Evolutionary conservation across 148 eudicot genomes (phyloP).

Genomic region (Rhododendron vialii): DNA sequence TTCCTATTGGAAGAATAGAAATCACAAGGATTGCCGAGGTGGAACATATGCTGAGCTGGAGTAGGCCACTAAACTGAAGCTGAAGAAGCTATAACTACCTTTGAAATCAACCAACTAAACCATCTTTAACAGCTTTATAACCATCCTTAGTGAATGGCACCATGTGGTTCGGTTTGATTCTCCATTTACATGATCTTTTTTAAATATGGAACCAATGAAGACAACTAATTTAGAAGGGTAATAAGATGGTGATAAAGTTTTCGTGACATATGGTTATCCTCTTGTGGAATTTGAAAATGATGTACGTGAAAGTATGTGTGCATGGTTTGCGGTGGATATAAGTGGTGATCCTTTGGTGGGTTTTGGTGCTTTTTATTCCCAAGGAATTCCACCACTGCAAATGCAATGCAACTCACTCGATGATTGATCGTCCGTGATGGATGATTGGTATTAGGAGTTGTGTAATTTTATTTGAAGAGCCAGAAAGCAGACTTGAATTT

Average conservation of each 20-base stretch:
- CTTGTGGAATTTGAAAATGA: not conserved
- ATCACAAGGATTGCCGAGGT: too few species aligned
- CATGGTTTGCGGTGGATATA: not conserved
- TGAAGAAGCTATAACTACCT: too few species aligned
- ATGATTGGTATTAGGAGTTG: not conserved
- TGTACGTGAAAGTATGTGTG: not conserved
- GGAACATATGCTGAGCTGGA: too few species aligned
- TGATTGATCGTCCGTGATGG: not conserved
- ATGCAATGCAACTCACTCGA: not conserved
- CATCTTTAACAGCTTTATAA: too few species aligned
- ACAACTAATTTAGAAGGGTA: not conserved
- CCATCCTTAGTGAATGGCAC: not conserved
- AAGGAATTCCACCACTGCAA: not conserved
- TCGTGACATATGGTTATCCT: not conserved
- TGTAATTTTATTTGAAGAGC: not conserved
- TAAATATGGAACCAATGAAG: not conserved
- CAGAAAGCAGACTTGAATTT: not conserved
- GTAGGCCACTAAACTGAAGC: too few species aligned
- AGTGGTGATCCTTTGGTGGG: not conserved
- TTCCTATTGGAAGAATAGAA: too few species aligned
- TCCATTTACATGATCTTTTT: not conserved
- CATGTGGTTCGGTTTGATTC: not conserved
- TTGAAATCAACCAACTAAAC: too few species aligned
- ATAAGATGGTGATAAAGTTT: not conserved
- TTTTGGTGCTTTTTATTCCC: not conserved